Percentiles rank a stretch among this genome's conserved stretches.
Evolutionary conservation across 352 stramenopile species (phyloP).

Genomic region (Phytopythium chamaehyphon): DNA sequence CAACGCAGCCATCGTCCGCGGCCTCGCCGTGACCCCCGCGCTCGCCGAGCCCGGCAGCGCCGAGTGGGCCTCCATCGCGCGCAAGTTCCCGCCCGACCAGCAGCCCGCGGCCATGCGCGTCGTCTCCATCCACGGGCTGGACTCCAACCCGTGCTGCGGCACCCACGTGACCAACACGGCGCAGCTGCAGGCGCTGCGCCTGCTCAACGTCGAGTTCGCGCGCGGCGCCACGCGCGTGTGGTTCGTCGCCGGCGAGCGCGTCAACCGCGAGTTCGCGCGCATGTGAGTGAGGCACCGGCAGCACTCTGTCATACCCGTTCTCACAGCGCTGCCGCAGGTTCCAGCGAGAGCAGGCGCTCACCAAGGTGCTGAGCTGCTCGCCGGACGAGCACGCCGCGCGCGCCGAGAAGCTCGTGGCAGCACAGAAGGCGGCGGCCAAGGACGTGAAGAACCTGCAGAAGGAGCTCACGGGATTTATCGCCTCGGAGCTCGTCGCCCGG

Average conservation of each 20-base stretch:
- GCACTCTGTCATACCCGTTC: not conserved
- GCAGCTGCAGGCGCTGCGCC: conserved; percentile 68
- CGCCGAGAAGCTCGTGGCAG: conserved; percentile 58
- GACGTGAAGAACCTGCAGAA: conserved; percentile 72
- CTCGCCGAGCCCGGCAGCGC: conserved; percentile 48
- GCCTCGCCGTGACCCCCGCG: conserved; percentile 49
- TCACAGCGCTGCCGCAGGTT: conserved; percentile 20
- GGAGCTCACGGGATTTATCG: conserved; percentile 54
- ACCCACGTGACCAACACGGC: conserved; percentile 78
- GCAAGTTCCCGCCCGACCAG: conserved; percentile 50
- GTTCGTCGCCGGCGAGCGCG: conserved; percentile 80
- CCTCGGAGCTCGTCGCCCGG: conserved; percentile 33
- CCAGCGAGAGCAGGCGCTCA: conserved; percentile 60
- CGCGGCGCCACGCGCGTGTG: conserved; percentile 67
- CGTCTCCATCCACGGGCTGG: conserved; percentile 78
- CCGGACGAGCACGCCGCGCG: conserved; percentile 62
- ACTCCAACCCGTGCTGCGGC: conserved; percentile 86
- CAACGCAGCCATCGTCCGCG: conserved; percentile 70
- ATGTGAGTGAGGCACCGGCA: conserved; percentile 59
- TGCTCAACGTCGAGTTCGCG: conserved; percentile 71
- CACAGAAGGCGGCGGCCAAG: conserved; percentile 54
- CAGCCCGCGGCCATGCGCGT: conserved; percentile 71
- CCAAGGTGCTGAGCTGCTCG: conserved; percentile 66
- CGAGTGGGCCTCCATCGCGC: conserved; percentile 52
- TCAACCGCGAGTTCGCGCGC: conserved; percentile 71